These are phyloP conservation scores for Penicillium digitatum DNA, from an alignment of 2,329 filamentous ascomycete species.

Conservation along the genomic window DNA sequence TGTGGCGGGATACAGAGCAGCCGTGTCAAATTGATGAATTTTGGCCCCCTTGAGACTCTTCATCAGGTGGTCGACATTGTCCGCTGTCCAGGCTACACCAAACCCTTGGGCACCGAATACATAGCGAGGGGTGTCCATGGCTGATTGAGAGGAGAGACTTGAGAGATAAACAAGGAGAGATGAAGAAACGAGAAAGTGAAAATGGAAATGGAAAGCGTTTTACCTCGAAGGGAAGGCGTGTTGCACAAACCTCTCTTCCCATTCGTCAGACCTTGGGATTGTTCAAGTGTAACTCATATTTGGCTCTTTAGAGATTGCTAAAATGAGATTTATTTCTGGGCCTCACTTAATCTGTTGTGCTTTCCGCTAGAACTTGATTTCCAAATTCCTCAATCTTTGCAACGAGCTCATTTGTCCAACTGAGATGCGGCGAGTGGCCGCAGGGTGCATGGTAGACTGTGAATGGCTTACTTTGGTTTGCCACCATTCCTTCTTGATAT, in stretches of 20 bases:
- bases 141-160: background rate
- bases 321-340: background rate
- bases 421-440: constrained; percentile 34
- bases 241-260: background rate
- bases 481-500: constrained; percentile 34
- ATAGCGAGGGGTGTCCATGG: constrained; percentile 2
- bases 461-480: constrained; percentile 22
- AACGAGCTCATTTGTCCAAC: constrained; percentile 29
- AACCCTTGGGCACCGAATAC: constrained; percentile 2
- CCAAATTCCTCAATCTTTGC: constrained; percentile 24
- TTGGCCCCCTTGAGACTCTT: background rate
- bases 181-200: background rate
- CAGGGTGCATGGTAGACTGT: constrained; percentile 24
- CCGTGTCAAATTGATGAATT: constrained; percentile 1
- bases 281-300: background rate
- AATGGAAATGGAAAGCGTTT: background rate
- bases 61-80: background rate
- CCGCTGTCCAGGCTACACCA: background rate
- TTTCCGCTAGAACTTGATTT: background rate
- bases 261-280: background rate
- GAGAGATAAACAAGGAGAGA: background rate
- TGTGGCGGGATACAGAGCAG: constrained; percentile 3
- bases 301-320: background rate
- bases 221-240: background rate
- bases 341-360: background rate